Conservation (phyloP, 176 grass and related monocot genomes). For the Juncus inflexus region DNA sequence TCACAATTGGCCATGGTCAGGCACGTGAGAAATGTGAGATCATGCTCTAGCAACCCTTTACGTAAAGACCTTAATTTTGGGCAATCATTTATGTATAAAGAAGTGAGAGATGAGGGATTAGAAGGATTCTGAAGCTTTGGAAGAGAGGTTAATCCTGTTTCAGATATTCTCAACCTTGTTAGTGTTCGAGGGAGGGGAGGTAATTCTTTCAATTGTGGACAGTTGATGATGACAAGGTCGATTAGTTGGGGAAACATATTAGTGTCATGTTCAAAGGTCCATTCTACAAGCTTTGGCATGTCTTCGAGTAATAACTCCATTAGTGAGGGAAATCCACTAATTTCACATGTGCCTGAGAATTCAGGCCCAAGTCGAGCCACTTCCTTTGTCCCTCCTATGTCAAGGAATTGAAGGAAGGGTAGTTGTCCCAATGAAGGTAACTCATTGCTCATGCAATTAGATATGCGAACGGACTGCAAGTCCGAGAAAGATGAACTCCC, state of each 20-base stretch:
- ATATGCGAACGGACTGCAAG: constrained; percentile 50
- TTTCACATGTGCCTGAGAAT: constrained; percentile 37
- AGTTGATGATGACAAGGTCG: constrained; percentile 43
- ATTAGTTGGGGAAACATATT: constrained; percentile 51
- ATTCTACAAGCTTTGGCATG: constrained; percentile 52
- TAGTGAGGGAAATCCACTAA: constrained; percentile 45
- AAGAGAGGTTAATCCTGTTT: constrained; percentile 47
- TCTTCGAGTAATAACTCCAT: constrained; percentile 57
- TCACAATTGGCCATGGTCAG: constrained; percentile 57
- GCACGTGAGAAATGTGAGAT: constrained; percentile 33
- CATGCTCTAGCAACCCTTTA: constrained; percentile 41
- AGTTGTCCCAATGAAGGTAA: constrained; percentile 64
- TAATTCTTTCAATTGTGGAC: constrained; percentile 47
- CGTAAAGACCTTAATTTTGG: constrained; percentile 44
- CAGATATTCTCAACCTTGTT: constrained; percentile 42
- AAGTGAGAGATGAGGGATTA: constrained; percentile 37
- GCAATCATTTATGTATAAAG: constrained; percentile 56
- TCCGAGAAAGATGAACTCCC: constrained; percentile 41
- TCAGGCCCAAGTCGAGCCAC: constrained; percentile 38
- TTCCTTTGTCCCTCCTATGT: constrained; percentile 49
- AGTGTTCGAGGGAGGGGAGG: constrained; percentile 55
- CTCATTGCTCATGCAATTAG: constrained; percentile 31
- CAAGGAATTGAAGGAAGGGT: constrained; percentile 49
- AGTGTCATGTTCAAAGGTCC: constrained; percentile 38
- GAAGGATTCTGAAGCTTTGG: constrained; percentile 39